A percentile compares a stretch with the other conserved stretches of the same genome.
Evolutionary conservation across 1,284 basidiomycete genomes (phyloP).

Genomic region (Cutaneotrichosporon cyanovorans): DNA sequence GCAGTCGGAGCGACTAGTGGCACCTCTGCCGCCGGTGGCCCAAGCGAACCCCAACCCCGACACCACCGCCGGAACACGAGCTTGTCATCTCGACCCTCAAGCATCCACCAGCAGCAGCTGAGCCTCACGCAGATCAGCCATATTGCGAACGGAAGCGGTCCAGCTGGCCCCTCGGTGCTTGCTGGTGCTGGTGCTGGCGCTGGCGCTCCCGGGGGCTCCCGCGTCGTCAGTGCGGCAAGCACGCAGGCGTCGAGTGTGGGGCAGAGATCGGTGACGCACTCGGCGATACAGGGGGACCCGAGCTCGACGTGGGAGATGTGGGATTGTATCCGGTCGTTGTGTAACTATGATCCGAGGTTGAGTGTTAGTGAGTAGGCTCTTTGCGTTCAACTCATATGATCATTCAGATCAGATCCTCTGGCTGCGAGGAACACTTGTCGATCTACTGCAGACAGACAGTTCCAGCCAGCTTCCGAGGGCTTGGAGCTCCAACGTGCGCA

Average conservation of each 20-base stretch:
- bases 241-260: not conserved
- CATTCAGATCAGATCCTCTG: too few species aligned
- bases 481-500: too few species aligned
- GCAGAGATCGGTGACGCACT: constrained; percentile 14
- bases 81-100: constrained; percentile 33
- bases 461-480: too few species aligned
- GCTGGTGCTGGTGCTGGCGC: too few species aligned
- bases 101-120: constrained; percentile 32
- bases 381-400: not conserved
- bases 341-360: constrained; percentile 75
- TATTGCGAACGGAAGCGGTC: not conserved
- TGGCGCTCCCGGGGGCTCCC: constrained; percentile 3
- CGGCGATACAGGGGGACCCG: constrained; percentile 52
- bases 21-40: not conserved
- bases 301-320: constrained; percentile 95
- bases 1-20: too few species aligned
- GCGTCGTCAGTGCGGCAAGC: constrained; percentile 1
- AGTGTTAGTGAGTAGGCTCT: constrained; percentile 59
- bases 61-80: constrained; percentile 37
- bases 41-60: not conserved
- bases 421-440: too few species aligned
- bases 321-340: constrained; percentile 84
- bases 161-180: too few species aligned
- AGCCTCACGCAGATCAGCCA: constrained; percentile 18
- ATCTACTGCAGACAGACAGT: too few species aligned